Evolutionary conservation across 305 asterid genomes (phyloP), one percentile per base, ranked within the genome.

Genomic region (Fraxinus velutina): DNA sequence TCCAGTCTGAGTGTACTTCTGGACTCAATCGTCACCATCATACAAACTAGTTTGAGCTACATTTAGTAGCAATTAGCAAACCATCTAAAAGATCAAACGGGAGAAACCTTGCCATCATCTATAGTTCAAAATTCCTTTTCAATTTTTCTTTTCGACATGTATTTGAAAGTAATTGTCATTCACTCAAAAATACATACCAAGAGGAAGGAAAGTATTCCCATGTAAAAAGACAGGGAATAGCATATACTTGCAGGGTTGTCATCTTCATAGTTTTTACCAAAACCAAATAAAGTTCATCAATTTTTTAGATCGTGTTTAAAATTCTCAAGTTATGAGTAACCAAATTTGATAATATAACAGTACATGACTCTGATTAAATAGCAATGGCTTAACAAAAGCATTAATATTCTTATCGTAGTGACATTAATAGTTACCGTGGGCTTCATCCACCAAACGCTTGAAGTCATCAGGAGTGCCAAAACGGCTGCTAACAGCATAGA

Each of bases 401-500:
- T 77, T 32, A 50, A 47, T 33, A 10, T n/a, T 71, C 22, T 52
- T 73, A 17, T 66, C 33, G 42, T 73, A 66, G 12, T 71, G 30
- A 73, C 78, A 52, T 75, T 60, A 47, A 78, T 80, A 85, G 81
- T 86, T 80, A 94, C 99, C 97, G 85, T 96, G 99, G 88, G 99
- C 99, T 89, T 90, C 97, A 90, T 96, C 99, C 88, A 96, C 98
- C 88, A 96, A 89, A 82, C 80, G 92, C 92, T 94, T 96, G 90
- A 96, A 94, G 81, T 93, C 99, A 50, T 94, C 99, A 82, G 99
- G 99, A 55, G 98, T 94, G 80, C 99, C 98, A 85, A 34, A 96
- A 83, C 98, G 99, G 88, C 99, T 94, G 87, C 98, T 96, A 79
- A 92, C 97, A 76, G 99, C 99, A 89, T 19, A 96, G 83, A 86